A percentile compares a stretch with the other conserved stretches of the same genome.
These are phyloP conservation scores for Rutstroemia sydowiana DNA, from an alignment of 2,329 filamentous ascomycete genomes.

Conservation along the genomic window DNA sequence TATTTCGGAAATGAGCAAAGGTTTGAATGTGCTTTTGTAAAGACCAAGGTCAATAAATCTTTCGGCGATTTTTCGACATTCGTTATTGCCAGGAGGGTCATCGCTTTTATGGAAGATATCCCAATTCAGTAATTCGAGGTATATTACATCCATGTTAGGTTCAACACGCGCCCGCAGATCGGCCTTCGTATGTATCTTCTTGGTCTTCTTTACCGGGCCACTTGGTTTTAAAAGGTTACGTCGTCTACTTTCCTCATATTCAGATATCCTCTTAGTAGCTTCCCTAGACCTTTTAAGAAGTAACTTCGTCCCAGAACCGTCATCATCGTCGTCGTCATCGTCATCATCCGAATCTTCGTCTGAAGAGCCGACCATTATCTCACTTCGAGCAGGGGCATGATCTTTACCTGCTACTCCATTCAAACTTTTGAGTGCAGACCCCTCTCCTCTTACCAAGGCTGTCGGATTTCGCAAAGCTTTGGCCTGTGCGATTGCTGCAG, in stretches of 20 bases:
- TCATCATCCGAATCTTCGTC: slow-evolving; percentile 68
- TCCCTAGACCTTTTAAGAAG: slow-evolving; percentile 41
- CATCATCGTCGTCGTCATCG: slow-evolving; percentile 61
- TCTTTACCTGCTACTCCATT: slow-evolving; percentile 71
- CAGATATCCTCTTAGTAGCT: slow-evolving; percentile 27
- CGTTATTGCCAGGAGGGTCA: slow-evolving; percentile 69
- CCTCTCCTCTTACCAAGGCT: slow-evolving; percentile 60
- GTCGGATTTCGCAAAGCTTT: slow-evolving; percentile 50
- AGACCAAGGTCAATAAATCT: slow-evolving; percentile 67
- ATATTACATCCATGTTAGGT: slow-evolving; percentile 78
- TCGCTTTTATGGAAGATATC: slow-evolving; percentile 88
- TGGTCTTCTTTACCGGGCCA: slow-evolving; percentile 76
- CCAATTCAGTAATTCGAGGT: slow-evolving; percentile 84
- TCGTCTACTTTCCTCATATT: slow-evolving; percentile 40
- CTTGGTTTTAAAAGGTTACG: slow-evolving; percentile 46
- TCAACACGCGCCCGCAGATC: slow-evolving; percentile 91
- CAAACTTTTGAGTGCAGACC: slow-evolving; percentile 68
- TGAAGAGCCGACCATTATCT: slow-evolving; percentile 82
- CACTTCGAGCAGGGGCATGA: slow-evolving; percentile 63
- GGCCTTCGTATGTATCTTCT: slow-evolving; percentile 73
- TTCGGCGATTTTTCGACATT: slow-evolving; percentile 69
- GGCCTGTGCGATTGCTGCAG: slow-evolving; percentile 62
- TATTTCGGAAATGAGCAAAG: slow-evolving; percentile 82
- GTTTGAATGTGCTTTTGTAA: slow-evolving; percentile 87
- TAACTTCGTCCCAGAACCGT: slow-evolving; percentile 29